Conservation (phyloP, 208 protist genomes). For the Tetramitus jugosus region DNA sequence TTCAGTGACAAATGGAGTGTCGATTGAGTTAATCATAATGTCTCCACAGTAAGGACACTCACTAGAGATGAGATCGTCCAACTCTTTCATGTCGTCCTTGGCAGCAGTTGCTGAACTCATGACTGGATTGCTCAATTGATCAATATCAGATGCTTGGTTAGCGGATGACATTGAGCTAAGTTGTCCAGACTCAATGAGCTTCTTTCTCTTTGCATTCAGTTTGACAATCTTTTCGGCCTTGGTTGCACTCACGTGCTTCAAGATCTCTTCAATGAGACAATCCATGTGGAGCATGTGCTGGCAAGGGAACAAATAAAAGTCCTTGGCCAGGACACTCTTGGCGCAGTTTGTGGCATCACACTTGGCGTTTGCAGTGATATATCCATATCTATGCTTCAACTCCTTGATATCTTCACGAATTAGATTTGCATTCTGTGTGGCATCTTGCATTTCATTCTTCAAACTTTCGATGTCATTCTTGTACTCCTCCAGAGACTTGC, state of each 20-base stretch:
- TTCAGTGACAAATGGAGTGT: no score
- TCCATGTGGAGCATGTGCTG: constrained; percentile 62
- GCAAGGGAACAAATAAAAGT: constrained; percentile 66
- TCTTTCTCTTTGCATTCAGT: constrained; percentile 5
- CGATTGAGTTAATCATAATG: constrained; percentile 45
- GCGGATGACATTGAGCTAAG: no score
- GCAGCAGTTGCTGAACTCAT: background rate
- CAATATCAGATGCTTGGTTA: background rate
- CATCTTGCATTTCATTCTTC: constrained; percentile 67
- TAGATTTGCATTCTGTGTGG: constrained; percentile 62
- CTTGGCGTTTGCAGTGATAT: constrained; percentile 61
- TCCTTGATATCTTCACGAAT: constrained; percentile 79
- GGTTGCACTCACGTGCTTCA: background rate
- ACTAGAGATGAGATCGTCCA: constrained; percentile 49
- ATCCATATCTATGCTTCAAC: constrained; percentile 62
- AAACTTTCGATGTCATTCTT: constrained; percentile 64
- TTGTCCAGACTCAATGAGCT: no score
- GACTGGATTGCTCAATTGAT: background rate
- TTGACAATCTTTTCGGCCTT: background rate
- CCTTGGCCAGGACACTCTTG: constrained; percentile 34
- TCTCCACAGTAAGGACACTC: constrained; percentile 55
- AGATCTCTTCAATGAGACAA: constrained; percentile 40
- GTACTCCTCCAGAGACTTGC: constrained; percentile 73
- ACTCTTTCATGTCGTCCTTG: constrained; percentile 25
- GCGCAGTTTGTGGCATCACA: constrained; percentile 64